Conservation (phyloP, 306 rosid genomes). For the Calophaca sinica region DNA sequence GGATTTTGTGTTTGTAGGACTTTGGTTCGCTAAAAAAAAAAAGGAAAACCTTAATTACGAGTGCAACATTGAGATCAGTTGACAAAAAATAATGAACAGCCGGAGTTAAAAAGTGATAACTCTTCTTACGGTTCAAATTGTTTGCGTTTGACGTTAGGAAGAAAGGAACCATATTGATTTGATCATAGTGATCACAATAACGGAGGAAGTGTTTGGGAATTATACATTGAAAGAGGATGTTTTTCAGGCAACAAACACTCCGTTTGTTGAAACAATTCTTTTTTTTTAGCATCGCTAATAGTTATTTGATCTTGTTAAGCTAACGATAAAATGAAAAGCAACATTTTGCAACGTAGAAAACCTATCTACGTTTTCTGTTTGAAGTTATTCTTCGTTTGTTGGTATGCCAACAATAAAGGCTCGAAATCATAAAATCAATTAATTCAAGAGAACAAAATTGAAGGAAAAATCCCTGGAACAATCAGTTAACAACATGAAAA, state of each 20-base stretch:
- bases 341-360: neutral
- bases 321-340: neutral
- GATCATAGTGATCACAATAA: too few relatives aligned
- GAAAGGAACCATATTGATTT: too few relatives aligned
- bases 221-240: neutral
- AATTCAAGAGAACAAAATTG: neutral
- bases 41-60: too few relatives aligned
- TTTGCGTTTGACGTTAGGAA: too few relatives aligned
- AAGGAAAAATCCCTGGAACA: conserved; percentile 8
- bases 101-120: too few relatives aligned
- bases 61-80: too few relatives aligned
- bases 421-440: neutral
- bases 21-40: too few relatives aligned
- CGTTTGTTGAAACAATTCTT: neutral
- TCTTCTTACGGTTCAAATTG: too few relatives aligned
- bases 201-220: neutral
- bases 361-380: neutral
- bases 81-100: too few relatives aligned
- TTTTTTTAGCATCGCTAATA: too few relatives aligned
- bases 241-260: neutral
- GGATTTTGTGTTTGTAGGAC: too few relatives aligned
- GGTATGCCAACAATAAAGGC: neutral
- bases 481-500: conserved; percentile 9
- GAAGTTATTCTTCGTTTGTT: neutral
- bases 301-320: too few relatives aligned